These are phyloP conservation scores for Chrysoporthe puriensis DNA, from an alignment of 2,329 filamentous ascomycete genomes.

Conservation along the genomic window DNA sequence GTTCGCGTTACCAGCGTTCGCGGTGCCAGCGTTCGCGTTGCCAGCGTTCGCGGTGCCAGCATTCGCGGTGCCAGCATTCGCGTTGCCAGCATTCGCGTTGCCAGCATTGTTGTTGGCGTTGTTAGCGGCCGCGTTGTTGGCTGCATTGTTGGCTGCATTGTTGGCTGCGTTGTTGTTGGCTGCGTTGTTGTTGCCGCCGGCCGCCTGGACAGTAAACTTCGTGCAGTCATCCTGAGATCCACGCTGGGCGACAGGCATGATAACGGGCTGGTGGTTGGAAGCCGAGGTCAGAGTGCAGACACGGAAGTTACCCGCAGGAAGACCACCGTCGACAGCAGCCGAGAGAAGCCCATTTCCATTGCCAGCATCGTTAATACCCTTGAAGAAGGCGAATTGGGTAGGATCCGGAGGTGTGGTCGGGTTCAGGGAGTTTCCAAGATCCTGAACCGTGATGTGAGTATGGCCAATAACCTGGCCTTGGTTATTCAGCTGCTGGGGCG, in stretches of 20 bases:
- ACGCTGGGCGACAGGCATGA: slow-evolving; percentile 45
- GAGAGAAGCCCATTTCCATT: slow-evolving; percentile 39
- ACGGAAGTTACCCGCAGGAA: slow-evolving; percentile 44
- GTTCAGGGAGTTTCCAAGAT: slow-evolving; percentile 55
- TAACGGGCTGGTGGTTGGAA: slow-evolving; percentile 43
- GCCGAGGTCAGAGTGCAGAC: slow-evolving; percentile 44
- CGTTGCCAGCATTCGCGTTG: neutral
- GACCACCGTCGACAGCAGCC: slow-evolving; percentile 38
- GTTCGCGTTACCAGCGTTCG: neutral
- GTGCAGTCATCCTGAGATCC: slow-evolving; percentile 46
- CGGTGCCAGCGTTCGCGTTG: neutral
- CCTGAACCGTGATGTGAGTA: slow-evolving; percentile 63
- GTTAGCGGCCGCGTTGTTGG: slow-evolving; percentile 15
- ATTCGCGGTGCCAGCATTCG: neutral
- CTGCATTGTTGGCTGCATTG: slow-evolving; percentile 14
- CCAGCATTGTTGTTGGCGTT: slow-evolving; percentile 20
- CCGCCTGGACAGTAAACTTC: slow-evolving; percentile 40
- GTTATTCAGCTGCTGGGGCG: slow-evolving; percentile 56
- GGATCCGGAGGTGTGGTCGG: slow-evolving; percentile 57
- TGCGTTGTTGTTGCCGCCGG: slow-evolving; percentile 13
- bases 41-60: neutral
- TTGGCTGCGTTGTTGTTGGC: slow-evolving; percentile 8
- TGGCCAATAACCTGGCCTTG: slow-evolving; percentile 60
- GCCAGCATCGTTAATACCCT: slow-evolving; percentile 41
- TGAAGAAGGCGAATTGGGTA: slow-evolving; percentile 45